Conservation (phyloP, 257 asterid species). For the Scutellaria minor region DNA sequence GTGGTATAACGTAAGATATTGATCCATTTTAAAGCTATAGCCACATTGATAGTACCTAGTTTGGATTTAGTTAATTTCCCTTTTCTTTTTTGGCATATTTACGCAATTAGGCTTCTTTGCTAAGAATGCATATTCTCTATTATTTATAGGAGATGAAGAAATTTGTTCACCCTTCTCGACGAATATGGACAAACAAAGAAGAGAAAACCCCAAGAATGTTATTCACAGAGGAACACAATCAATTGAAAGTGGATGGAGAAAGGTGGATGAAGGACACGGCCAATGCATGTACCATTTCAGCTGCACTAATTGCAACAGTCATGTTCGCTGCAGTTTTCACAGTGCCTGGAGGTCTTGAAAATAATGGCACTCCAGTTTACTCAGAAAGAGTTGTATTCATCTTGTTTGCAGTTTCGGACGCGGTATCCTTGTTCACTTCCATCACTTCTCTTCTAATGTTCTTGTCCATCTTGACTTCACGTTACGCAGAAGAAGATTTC, state of each 20-base stretch:
- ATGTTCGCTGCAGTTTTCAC: conserved; percentile 9
- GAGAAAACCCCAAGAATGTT: conserved; percentile 15
- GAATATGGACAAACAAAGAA: background rate
- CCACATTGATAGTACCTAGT: background rate
- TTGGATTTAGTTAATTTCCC: too few relatives aligned
- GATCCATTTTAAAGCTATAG: background rate
- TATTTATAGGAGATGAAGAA: conserved; percentile 30
- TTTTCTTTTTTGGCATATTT: too few relatives aligned
- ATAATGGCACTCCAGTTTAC: background rate
- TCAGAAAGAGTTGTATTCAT: background rate
- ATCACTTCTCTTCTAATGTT: conserved; percentile 29
- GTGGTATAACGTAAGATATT: too few relatives aligned
- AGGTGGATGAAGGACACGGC: conserved; percentile 33
- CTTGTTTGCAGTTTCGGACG: conserved; percentile 14
- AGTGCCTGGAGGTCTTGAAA: conserved; percentile 26
- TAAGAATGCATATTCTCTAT: too few relatives aligned
- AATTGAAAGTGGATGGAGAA: conserved; percentile 27
- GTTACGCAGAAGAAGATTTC: conserved; percentile 24
- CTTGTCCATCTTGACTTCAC: conserved; percentile 31
- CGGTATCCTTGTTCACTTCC: conserved; percentile 27
- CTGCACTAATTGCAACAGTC: conserved; percentile 6
- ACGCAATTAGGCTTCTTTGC: too few relatives aligned
- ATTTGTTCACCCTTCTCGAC: background rate
- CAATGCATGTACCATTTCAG: conserved; percentile 8
- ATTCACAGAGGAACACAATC: conserved; percentile 31